These are phyloP conservation scores for Skeletonema potamos DNA, from an alignment of 108 stramenopile species.

Conservation along the genomic window DNA sequence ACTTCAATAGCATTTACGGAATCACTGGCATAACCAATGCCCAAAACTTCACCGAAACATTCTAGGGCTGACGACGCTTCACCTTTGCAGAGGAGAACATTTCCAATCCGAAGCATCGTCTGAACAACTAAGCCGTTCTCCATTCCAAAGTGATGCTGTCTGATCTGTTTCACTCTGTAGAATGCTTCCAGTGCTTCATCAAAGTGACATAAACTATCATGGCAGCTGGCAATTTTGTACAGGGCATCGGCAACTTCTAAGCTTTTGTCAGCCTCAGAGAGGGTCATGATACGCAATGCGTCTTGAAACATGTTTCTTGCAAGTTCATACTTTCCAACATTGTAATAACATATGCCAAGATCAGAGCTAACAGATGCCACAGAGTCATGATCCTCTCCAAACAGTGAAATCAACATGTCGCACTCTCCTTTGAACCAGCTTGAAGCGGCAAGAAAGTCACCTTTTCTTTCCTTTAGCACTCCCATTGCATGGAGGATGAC, in stretches of 20 bases:
- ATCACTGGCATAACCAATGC: constrained; percentile 40
- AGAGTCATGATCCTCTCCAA: constrained; percentile 38
- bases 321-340: constrained; percentile 44
- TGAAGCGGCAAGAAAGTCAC: constrained; percentile 36
- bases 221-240: constrained; percentile 56
- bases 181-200: constrained; percentile 42
- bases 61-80: constrained; percentile 33
- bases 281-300: constrained; percentile 25
- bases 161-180: constrained; percentile 32
- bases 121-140: constrained; percentile 40
- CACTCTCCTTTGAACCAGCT: constrained; percentile 37
- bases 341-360: constrained; percentile 38
- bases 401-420: constrained; percentile 21
- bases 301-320: constrained; percentile 32
- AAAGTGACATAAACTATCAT: constrained; percentile 47
- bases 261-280: constrained; percentile 9
- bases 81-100: constrained; percentile 40
- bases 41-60: constrained; percentile 46
- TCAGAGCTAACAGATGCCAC: constrained; percentile 32
- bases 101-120: constrained; percentile 46
- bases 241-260: constrained; percentile 39
- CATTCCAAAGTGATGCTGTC: constrained; percentile 15
- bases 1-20: constrained; percentile 40
- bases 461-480: constrained; percentile 37
- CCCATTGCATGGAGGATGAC: constrained; percentile 43